These are phyloP conservation scores for Myxozyma kluyveri DNA, from an alignment of 805 yeast species.

Conservation along the genomic window DNA sequence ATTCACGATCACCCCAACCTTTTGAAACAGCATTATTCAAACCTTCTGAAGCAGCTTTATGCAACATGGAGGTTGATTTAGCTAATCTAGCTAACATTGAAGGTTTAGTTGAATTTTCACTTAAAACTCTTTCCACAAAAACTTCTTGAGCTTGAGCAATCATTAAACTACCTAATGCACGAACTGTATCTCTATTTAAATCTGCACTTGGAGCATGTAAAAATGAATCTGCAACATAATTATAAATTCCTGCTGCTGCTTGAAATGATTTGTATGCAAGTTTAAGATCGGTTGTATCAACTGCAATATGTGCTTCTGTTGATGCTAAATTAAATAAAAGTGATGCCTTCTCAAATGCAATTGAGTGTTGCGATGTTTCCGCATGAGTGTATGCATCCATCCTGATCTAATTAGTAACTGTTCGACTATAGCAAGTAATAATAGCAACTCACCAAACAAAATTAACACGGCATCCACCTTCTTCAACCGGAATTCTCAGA, in stretches of 20 bases:
- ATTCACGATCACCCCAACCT: conserved; percentile 44
- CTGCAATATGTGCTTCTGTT: conserved; percentile 49
- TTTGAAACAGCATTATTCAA: conserved; percentile 43
- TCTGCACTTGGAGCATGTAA: conserved; percentile 86
- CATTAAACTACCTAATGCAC: conserved; percentile 61
- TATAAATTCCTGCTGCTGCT: conserved; percentile 74
- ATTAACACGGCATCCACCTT: conserved; percentile 53
- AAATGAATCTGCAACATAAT: conserved; percentile 72
- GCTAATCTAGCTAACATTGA: conserved; percentile 75
- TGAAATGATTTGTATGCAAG: conserved; percentile 60
- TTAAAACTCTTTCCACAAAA: conserved; percentile 61
- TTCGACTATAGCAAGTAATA: neutral
- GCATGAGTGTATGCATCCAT: conserved; percentile 59
- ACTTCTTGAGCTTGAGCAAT: conserved; percentile 88
- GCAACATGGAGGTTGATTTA: conserved; percentile 56
- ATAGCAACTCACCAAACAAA: conserved; percentile 61
- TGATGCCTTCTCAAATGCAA: conserved; percentile 88
- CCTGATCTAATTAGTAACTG: conserved; percentile 11
- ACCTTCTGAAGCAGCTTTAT: conserved; percentile 50
- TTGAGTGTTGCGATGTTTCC: conserved; percentile 62
- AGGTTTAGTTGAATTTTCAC: conserved; percentile 49
- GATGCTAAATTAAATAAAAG: conserved; percentile 76
- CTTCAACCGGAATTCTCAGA: conserved; percentile 65
- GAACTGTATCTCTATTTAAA: conserved; percentile 63
- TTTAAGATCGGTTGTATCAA: conserved; percentile 48